phyloP scores from a whole-genome alignment of 23 red algal genomes.

The Gracilaria gracilis region DNA sequence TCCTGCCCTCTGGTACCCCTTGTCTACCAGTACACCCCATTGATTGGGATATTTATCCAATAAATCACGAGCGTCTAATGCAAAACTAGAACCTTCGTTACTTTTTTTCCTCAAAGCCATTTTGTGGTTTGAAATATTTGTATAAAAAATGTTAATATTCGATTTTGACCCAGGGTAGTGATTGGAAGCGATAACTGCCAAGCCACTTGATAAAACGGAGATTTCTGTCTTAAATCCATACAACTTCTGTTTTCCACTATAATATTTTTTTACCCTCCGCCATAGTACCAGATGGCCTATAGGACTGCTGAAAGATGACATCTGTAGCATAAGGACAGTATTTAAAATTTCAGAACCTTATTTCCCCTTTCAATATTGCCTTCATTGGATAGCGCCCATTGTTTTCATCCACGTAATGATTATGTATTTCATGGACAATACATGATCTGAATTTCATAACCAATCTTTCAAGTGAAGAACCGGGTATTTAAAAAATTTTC shows the following conservation, averaged over 20 bases:
- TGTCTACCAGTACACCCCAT: conserved; percentile 14
- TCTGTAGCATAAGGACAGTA: conserved; percentile 14
- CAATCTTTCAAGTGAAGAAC: neutral
- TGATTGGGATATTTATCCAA: neutral
- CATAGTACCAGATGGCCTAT: conserved; percentile 1
- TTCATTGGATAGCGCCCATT: neutral
- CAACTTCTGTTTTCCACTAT: neutral
- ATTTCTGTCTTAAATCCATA: conserved; percentile 1
- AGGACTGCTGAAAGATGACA: conserved; percentile 29
- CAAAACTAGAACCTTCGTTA: neutral
- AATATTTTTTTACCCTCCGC: conserved; percentile 33
- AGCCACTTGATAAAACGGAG: neutral
- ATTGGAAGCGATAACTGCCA: neutral
- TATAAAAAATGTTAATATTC: conserved; percentile 9
- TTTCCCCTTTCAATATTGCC: neutral
- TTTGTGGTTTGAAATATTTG: neutral
- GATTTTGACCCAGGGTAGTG: neutral
- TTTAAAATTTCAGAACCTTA: neutral
- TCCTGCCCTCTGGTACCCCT: neutral
- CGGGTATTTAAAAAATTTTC: neutral
- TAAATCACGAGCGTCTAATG: neutral
- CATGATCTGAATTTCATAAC: neutral
- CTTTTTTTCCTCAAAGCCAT: neutral
- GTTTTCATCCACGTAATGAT: neutral
- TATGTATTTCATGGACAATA: neutral